Base-by-base conservation (phyloP, 1,284 basidiomycete species). In the Ustilago bromivora region DNA sequence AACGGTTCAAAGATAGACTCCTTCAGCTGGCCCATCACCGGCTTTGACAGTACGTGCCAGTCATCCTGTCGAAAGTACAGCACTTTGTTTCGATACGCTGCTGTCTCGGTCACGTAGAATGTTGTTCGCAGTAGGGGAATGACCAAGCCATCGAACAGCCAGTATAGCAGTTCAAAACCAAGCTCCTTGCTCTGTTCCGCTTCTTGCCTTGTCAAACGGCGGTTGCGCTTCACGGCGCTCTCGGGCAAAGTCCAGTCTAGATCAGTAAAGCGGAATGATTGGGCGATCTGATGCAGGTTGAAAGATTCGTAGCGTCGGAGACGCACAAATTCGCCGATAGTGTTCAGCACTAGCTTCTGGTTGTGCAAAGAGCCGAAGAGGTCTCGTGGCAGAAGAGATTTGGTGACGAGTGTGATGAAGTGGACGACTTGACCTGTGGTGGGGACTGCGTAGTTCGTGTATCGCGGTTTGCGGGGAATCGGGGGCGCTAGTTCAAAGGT, bases 61-160 rank as follows among this genome's bases (percentile, higher is more conserved):
- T 96, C 95, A 66, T 96, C 94, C 66, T 98, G 95, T 9, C 94
- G 90, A 84, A 97, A 99, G 86, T 96, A 99, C 0, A 98, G 88
- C 0, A 95, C 90, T 58, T 91, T 90, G 77, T 96, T 94, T n/a
- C 92, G 89, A 77, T 92, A 95, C 2, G 92, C 92, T 6, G 92
- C 92, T 0, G 96, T 94, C 79, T 99, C 95, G 0, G 97, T 99
- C 47, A 94, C 89, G 85, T 98, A 98, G 87, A 98, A 99, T 0
- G 92, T 92, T 0, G 94, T 94, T 93, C 91, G 92, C 13, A 99
- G 86, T 4, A 99, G 88, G 0, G 92, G 91, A 3, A 94, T 87
- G 7, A 99, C 84, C 82, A 96, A 93, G 0, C 91, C 91, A 80
- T 96, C 93, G 73, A 98, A 94, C 71, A 96, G 92, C 96, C 96